Evolutionary conservation across 805 yeast species (phyloP), one percentile per base, ranked within the genome.

Genomic region (Wickerhamomyces silvicola): DNA sequence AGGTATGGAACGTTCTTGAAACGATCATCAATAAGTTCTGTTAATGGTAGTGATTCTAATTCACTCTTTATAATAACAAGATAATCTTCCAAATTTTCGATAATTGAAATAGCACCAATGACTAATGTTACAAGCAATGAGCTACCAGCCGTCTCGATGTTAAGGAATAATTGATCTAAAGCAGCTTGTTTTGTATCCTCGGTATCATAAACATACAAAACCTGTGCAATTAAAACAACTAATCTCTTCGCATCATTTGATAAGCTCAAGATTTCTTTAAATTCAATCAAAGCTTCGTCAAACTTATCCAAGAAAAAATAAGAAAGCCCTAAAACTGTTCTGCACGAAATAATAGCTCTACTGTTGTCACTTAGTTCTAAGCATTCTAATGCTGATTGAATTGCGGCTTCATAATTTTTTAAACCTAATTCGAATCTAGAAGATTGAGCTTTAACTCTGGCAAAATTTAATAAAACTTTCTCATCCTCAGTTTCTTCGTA

Each of bases 121-220:
- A 86, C 72, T 37, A 88, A 56, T 0, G 84, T 78, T 2, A 83
- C 75, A 16, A 75, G 48, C 28, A 85, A 57, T 3, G 87, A 75
- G 1, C 82, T 64, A 0, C 94, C 95, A 35, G 70, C 56, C 4
- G 59, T 63, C 38, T 72, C 79, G 24, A 87, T 73, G 45, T 68
- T 75, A 16, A 70, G 66, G 44, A 82, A 80, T 27, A 90, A 57
- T 54, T 86, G 95, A 45, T 87, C 95, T 28, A 83, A 50, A 0
- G 97, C 95, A 1, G 87, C 88, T 41, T 77, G 81, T 37, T 75
- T 78, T 1, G 92, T 76, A 5, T 82, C 92, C n/a, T 71, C 75
- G 0, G 76, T 71, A n/a, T 76, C 81, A 35, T 73, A 72, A 3
- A 85, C 84, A 60, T 80, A 81, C 30, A 92, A 62, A 1, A 88